These are phyloP conservation scores for Alternaria gansuensis DNA, from an alignment of 2,329 filamentous ascomycete genomes.

Conservation along the genomic window DNA sequence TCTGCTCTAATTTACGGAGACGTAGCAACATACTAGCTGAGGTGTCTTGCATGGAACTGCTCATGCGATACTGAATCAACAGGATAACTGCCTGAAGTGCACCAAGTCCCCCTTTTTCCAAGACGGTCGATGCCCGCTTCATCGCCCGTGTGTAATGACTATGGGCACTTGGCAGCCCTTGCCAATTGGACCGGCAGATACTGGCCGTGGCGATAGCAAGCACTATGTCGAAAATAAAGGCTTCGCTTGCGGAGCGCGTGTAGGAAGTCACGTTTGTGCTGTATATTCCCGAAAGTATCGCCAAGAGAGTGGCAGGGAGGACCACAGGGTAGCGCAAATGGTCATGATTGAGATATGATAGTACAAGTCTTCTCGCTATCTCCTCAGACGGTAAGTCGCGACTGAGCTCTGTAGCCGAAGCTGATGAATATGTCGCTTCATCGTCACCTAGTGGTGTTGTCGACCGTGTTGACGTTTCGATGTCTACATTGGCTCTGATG, in stretches of 20 bases:
- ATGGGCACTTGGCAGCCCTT: conserved; percentile 3
- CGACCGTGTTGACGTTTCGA: neutral
- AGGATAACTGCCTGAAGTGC: neutral
- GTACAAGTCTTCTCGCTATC: conserved; percentile 3
- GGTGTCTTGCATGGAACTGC: conserved; percentile 4
- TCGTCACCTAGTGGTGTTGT: neutral
- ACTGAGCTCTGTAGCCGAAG: conserved; percentile 1
- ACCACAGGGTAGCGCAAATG: conserved; percentile 3
- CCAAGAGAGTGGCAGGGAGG: conserved; percentile 1
- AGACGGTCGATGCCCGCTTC: neutral
- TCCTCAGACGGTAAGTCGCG: neutral
- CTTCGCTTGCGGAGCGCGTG: conserved; percentile 1
- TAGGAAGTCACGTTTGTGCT: neutral
- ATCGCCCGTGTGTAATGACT: conserved; percentile 5
- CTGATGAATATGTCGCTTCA: neutral
- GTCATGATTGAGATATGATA: conserved; percentile 1
- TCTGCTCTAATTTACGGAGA: neutral
- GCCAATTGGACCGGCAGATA: conserved; percentile 1
- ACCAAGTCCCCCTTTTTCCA: neutral
- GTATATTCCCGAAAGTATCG: conserved; percentile 1
- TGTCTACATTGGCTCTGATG: conserved; percentile 3
- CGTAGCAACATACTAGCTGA: conserved; percentile 5
- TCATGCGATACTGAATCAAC: conserved; percentile 3
- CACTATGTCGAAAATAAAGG: conserved; percentile 1
- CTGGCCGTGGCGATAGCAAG: conserved; percentile 1